Evolutionary conservation across 2,329 filamentous ascomycete species (phyloP).

Genomic region (Ampelomyces quisqualis): DNA sequence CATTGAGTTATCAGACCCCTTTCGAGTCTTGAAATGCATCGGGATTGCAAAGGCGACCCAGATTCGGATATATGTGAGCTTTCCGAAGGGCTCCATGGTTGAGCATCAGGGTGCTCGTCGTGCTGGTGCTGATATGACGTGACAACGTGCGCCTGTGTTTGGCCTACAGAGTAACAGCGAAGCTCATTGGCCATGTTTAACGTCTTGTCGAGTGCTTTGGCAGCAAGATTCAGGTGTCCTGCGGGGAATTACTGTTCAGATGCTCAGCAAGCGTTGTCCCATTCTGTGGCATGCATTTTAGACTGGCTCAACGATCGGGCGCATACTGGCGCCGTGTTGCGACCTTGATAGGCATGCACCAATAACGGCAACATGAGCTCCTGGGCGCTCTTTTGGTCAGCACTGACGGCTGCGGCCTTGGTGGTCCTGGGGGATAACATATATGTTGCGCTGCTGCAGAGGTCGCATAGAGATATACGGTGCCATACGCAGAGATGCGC

Average conservation of each 20-base stretch:
- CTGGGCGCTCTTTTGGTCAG: conserved; percentile 15
- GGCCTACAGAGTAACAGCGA: conserved; percentile 28
- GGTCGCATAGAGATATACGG: conserved; percentile 14
- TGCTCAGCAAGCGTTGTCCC: conserved; percentile 22
- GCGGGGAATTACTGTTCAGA: conserved; percentile 17
- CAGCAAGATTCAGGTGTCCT: conserved; percentile 20
- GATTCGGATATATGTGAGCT: conserved; percentile 3
- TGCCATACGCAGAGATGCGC: conserved; percentile 14
- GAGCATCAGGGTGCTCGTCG: conserved; percentile 34
- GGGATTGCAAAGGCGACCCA: conserved; percentile 17
- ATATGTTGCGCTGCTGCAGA: conserved; percentile 10
- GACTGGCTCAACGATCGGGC: conserved; percentile 29
- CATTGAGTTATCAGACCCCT: conserved; percentile 14
- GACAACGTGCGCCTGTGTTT: conserved; percentile 19
- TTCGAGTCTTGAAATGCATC: conserved; percentile 20
- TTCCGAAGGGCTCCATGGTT: conserved; percentile 9
- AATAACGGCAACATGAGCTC: conserved; percentile 18
- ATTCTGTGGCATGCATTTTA: conserved; percentile 31
- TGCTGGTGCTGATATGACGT: conserved; percentile 26
- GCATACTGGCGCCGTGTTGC: conserved; percentile 38
- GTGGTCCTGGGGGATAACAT: too few relatives aligned
- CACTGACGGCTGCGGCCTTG: too few relatives aligned
- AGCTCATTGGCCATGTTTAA: conserved; percentile 30
- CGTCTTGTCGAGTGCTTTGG: conserved; percentile 24
- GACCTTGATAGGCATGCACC: conserved; percentile 28